Evolutionary conservation across 2,329 filamentous ascomycete species (phyloP), one percentile per base, ranked within the genome.

Genomic region (Chrysoporthe deuterocubensis): DNA sequence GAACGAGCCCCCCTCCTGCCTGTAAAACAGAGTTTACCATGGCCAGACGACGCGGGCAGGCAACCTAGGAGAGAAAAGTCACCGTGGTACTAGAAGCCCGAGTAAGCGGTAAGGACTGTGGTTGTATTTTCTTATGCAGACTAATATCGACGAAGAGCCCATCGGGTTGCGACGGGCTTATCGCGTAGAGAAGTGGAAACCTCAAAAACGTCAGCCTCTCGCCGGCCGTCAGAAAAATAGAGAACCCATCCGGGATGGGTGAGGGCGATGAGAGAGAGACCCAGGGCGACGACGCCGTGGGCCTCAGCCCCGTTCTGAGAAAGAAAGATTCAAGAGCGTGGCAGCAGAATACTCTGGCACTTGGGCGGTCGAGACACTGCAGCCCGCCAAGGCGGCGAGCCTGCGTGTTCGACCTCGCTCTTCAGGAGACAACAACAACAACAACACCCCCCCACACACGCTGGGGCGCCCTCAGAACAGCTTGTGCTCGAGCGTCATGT

Each of bases 401-500:
- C 26, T 26, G 26, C 26, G 2, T 26, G 26, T 26, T 26, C n/a
- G 37, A 40, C 37, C 37, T 40, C 37, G 9, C 37, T 9, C 37
- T 9, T 40, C 4, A 9, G 37, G 21, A 18, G 42, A 37, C 43
- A 26, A 26, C 26, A 26, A 26, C 26, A 26, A 26, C 26, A 26
- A 2, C 26, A 26, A 26, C 26, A 26, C 2, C 26, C 26, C 26
- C 26, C 26, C 26, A 2, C 9, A n/a, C 16, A 2, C 7, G n/a
- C 13, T 2, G 2, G 7, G 37, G 16, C 60, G 4, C 8, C 14
- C 50, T 59, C 18, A 70, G 58, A 69, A 70, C 14, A 69, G 57
- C 67, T 70, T 71, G 48, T 71, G 69, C 65, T 69, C 69, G 42
- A 71, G 13, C 40, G 65, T 70, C 96, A 99, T 99, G 80, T 99